Percentiles rank a stretch among this genome's conserved stretches.
phyloP scores from a whole-genome alignment of 495 filamentous ascomycete genomes.

The Pyrenopolyporus hunteri region DNA sequence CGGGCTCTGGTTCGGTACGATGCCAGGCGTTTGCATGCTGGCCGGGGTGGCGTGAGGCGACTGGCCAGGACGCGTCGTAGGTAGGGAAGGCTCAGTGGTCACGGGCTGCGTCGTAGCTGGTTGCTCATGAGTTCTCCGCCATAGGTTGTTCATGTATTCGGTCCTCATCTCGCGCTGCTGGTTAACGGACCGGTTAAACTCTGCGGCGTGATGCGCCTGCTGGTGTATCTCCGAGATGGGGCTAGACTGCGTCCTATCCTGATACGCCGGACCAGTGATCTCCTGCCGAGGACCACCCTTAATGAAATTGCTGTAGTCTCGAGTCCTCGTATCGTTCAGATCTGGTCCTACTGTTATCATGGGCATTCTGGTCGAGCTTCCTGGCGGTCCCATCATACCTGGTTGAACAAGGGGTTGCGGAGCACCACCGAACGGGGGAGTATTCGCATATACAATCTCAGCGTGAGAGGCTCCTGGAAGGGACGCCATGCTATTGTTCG shows the following conservation, averaged over 20 bases:
- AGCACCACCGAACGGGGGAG: slow-evolving; percentile 63
- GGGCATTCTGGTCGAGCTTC: slow-evolving; percentile 72
- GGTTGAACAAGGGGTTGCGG: slow-evolving; percentile 73
- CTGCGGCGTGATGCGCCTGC: slow-evolving; percentile 85
- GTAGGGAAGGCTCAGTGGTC: slow-evolving; percentile 49
- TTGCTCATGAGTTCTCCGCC: slow-evolving; percentile 76
- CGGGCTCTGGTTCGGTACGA: slow-evolving; percentile 57
- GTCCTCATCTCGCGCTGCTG: slow-evolving; percentile 74
- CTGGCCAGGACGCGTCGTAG: slow-evolving; percentile 56
- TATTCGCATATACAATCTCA: slow-evolving; percentile 84
- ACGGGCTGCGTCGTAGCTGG: slow-evolving; percentile 62
- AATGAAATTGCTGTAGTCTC: slow-evolving; percentile 82
- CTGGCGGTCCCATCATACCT: slow-evolving; percentile 68
- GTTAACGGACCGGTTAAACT: slow-evolving; percentile 84
- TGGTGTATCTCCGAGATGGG: slow-evolving; percentile 83
- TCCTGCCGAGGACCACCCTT: slow-evolving; percentile 81
- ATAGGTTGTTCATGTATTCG: slow-evolving; percentile 77
- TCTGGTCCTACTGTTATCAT: slow-evolving; percentile 83
- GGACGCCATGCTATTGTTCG: slow-evolving; percentile 52
- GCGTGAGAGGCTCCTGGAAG: slow-evolving; percentile 66
- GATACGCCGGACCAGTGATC: slow-evolving; percentile 84
- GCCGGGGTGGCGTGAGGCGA: slow-evolving; percentile 55
- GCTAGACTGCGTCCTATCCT: slow-evolving; percentile 82
- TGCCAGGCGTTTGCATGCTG: slow-evolving; percentile 48
- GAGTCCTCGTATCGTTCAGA: slow-evolving; percentile 75